Evolutionary conservation across 2,329 filamentous ascomycete species (phyloP).

Genomic region (Septoria linicola): DNA sequence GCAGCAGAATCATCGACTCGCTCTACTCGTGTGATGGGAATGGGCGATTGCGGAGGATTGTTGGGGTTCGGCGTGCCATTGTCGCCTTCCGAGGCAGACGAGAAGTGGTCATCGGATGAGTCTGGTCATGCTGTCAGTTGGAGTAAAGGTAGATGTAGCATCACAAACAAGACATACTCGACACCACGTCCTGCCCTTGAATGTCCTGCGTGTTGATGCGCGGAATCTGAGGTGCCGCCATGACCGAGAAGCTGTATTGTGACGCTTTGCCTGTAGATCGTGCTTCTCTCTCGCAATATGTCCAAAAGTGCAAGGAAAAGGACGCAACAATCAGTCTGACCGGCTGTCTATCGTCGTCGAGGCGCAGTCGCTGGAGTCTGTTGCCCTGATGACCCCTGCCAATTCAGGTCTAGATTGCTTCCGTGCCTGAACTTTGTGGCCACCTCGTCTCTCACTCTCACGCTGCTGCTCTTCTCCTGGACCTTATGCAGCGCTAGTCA

Average conservation of each 20-base stretch:
- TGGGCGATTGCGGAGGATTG: conserved; percentile 42
- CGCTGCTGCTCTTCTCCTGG: too few species aligned
- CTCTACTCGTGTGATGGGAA: conserved; percentile 63
- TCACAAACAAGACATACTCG: conserved; percentile 23
- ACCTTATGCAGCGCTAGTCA: too few species aligned
- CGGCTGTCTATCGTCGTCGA: too few species aligned
- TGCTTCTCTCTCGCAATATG: not conserved
- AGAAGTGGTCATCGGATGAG: conserved; percentile 59
- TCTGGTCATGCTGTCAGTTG: conserved; percentile 37
- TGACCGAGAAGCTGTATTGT: conserved; percentile 17
- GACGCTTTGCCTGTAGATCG: not conserved
- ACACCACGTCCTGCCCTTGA: conserved; percentile 24
- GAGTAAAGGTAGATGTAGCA: conserved; percentile 3
- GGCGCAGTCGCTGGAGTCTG: too few species aligned
- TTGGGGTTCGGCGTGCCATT: conserved; percentile 31
- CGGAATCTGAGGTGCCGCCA: conserved; percentile 35
- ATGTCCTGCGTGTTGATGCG: conserved; percentile 34
- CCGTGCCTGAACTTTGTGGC: too few species aligned
- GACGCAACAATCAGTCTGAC: too few species aligned
- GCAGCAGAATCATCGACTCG: conserved; percentile 59
- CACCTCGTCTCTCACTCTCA: too few species aligned
- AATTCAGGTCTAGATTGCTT: too few species aligned
- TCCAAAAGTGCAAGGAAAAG: too few species aligned
- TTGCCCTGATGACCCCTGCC: too few species aligned
- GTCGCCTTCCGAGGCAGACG: conserved; percentile 61